Evolutionary conservation across 129 eudicot genomes (phyloP).

Genomic region (Glebionis coronaria): DNA sequence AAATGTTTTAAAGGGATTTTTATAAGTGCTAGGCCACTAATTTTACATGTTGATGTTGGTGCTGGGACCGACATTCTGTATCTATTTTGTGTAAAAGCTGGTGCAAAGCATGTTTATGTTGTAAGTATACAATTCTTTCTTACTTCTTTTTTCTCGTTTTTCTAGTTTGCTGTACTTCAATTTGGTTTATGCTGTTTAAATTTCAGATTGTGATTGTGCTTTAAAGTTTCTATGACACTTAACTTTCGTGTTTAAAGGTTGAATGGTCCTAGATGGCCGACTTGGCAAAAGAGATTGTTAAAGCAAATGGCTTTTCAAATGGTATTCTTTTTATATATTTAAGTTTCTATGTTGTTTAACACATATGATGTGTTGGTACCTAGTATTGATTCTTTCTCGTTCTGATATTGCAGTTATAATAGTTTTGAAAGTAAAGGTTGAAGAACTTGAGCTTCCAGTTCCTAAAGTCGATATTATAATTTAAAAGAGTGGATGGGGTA

Average conservation of each 20-base stretch:
- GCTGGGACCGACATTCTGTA: constrained; percentile 96
- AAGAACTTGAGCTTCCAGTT: constrained; percentile 95
- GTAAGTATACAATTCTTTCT: constrained; percentile 39
- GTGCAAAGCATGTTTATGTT: too few relatives aligned
- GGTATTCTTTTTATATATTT: too few relatives aligned
- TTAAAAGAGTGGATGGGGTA: constrained; percentile 99
- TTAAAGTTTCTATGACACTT: neutral
- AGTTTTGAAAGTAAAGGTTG: constrained; percentile 84
- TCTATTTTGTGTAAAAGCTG: constrained; percentile 97
- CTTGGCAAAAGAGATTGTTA: too few relatives aligned
- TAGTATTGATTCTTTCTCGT: too few relatives aligned
- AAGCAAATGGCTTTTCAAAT: too few relatives aligned
- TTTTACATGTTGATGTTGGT: constrained; percentile 96
- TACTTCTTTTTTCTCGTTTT: neutral
- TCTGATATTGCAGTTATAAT: constrained; percentile 61
- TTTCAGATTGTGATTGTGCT: neutral
- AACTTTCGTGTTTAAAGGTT: constrained; percentile 41
- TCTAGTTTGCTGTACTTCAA: neutral
- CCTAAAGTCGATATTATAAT: constrained; percentile 78
- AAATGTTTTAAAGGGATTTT: too few relatives aligned
- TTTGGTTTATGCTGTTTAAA: neutral
- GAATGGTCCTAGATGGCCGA: constrained; percentile 98
- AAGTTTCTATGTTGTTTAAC: neutral
- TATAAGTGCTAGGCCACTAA: too few relatives aligned
- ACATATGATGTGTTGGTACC: neutral